These are phyloP conservation scores for Phylloporus sp. DNA, from an alignment of 768 basidiomycete species.

Conservation along the genomic window DNA sequence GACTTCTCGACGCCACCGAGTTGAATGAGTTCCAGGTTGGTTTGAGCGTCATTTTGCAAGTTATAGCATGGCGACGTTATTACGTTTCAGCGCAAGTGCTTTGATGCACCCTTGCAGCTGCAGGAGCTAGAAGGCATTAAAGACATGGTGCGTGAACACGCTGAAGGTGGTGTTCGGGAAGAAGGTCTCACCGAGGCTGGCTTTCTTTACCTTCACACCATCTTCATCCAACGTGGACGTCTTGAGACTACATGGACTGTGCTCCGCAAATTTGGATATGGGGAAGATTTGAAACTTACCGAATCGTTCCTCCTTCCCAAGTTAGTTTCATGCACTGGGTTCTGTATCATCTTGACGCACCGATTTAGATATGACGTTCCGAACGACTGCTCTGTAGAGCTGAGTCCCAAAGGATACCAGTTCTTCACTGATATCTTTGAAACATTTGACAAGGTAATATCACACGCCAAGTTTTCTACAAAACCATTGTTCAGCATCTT, in stretches of 20 bases:
- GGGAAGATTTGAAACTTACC: slow-evolving; percentile 85
- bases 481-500: slow-evolving; percentile 2
- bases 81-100: slow-evolving; percentile 77
- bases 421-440: slow-evolving; percentile 98
- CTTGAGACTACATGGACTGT: slow-evolving; percentile 99
- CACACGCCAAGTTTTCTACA: neutral
- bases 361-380: slow-evolving; percentile 82
- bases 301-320: slow-evolving; percentile 87
- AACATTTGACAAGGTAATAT: slow-evolving; percentile 80
- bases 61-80: neutral
- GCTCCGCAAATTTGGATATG: slow-evolving; percentile 92
- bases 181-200: slow-evolving; percentile 88
- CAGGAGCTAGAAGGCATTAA: slow-evolving; percentile 97
- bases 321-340: slow-evolving; percentile 43
- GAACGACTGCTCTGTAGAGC: slow-evolving; percentile 89
- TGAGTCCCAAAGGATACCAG: slow-evolving; percentile 90
- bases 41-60: neutral
- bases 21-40: slow-evolving; percentile 94
- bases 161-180: slow-evolving; percentile 68
- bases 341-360: slow-evolving; percentile 10
- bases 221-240: slow-evolving; percentile 92
- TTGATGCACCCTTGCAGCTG: slow-evolving; percentile 84
- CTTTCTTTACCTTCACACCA: slow-evolving; percentile 92
- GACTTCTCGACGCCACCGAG: slow-evolving; percentile 82
- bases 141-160: slow-evolving; percentile 82